Evolutionary conservation across 805 yeast genomes (phyloP).

Genomic region (Kodamaea jinghongensis): DNA sequence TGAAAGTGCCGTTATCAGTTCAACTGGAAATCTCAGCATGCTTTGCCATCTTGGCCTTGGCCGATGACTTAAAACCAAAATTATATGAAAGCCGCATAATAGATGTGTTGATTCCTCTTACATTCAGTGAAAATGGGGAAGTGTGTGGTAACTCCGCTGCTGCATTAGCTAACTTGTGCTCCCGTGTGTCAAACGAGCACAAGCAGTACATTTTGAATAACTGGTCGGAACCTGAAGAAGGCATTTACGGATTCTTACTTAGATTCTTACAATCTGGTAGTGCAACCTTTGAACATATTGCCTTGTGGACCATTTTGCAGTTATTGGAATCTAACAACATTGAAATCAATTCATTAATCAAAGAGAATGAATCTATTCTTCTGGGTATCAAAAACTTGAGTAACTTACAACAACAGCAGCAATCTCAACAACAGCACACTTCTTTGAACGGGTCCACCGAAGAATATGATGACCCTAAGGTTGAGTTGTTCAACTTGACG

Average conservation of each 20-base stretch:
- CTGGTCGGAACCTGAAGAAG: conserved; percentile 81
- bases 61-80: conserved; percentile 88
- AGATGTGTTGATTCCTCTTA: conserved; percentile 87
- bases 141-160: conserved; percentile 99
- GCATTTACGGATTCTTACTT: conserved; percentile 78
- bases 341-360: conserved; percentile 55
- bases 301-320: conserved; percentile 94
- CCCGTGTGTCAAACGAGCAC: conserved; percentile 78
- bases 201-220: conserved; percentile 65
- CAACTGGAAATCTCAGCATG: conserved; percentile 97
- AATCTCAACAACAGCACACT: conserved; percentile 17
- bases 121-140: conserved; percentile 83
- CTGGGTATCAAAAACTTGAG: conserved; percentile 51
- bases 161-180: conserved; percentile 92
- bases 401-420: conserved; percentile 36
- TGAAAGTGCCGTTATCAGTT: conserved; percentile 83
- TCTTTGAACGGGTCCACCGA: conserved; percentile 13
- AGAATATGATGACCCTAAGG: conserved; percentile 56
- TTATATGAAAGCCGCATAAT: conserved; percentile 80
- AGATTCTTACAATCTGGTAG: conserved; percentile 80
- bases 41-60: conserved; percentile 92
- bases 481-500: conserved; percentile 62
- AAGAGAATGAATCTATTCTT: conserved; percentile 52
- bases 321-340: conserved; percentile 81
- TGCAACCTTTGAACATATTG: conserved; percentile 96